phyloP scores from a whole-genome alignment of 2,329 filamentous ascomycete genomes.

The Ophiocordyceps camponoti-saundersi region DNA sequence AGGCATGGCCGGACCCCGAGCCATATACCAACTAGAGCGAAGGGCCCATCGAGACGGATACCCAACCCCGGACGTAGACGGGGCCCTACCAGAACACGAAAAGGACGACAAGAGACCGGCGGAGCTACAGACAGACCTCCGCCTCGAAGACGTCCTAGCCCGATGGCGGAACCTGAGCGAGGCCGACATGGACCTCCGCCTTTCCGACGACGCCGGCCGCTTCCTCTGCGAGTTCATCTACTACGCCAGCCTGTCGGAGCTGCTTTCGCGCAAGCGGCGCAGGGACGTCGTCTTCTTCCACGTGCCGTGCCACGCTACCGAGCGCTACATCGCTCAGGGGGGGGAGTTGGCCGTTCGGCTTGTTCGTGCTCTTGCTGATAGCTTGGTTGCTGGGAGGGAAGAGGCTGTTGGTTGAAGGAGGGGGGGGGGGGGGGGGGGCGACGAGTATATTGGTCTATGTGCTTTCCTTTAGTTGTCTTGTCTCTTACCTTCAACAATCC shows the following conservation, averaged over 20 bases:
- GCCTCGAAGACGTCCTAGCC: conserved; percentile 36
- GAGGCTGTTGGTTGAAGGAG: no score
- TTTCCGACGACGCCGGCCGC: conserved; percentile 53
- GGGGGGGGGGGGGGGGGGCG: no score
- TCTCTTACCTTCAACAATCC: not conserved
- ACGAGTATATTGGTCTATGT: not conserved
- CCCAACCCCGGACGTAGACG: conserved; percentile 51
- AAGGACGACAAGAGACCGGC: conserved; percentile 20
- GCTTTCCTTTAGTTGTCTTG: not conserved
- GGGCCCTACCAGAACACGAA: conserved; percentile 35
- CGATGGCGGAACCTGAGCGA: conserved; percentile 29
- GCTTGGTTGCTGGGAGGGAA: conserved; percentile 5
- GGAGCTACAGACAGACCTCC: conserved; percentile 38
- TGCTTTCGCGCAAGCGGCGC: conserved; percentile 27
- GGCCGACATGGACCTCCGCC: conserved; percentile 28
- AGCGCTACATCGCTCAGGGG: conserved; percentile 28
- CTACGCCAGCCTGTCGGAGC: conserved; percentile 47
- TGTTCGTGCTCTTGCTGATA: conserved; percentile 39
- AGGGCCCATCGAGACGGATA: conserved; percentile 59
- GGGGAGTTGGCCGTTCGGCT: conserved; percentile 35
- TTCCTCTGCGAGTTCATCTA: conserved; percentile 71
- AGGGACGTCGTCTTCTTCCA: conserved; percentile 52
- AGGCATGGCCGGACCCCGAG: conserved; percentile 53
- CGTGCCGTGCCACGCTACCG: conserved; percentile 44
- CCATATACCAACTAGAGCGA: conserved; percentile 55